phyloP scores from a whole-genome alignment of 768 basidiomycete genomes.

The Tylopilus rubrobrunneus region DNA sequence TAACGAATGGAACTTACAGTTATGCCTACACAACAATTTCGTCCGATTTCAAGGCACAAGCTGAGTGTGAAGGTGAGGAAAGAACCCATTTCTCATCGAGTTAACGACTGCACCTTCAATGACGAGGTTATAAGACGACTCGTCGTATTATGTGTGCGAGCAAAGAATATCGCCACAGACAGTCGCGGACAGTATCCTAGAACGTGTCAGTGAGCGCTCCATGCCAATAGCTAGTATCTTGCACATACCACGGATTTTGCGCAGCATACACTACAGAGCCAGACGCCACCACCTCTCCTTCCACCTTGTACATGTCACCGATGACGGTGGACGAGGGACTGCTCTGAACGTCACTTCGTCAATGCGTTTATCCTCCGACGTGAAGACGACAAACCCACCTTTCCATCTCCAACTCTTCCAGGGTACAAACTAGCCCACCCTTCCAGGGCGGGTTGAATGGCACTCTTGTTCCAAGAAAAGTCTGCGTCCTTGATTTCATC shows the following conservation, averaged over 20 bases:
- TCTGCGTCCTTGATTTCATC: slow-evolving; percentile 74
- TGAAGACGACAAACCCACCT: slow-evolving; percentile 41
- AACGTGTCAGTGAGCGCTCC: background rate
- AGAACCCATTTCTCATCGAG: background rate
- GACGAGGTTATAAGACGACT: slow-evolving; percentile 76
- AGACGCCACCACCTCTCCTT: slow-evolving; percentile 66
- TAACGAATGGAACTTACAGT: slow-evolving; percentile 41
- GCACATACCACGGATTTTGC: slow-evolving; percentile 76
- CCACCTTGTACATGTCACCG: slow-evolving; percentile 78
- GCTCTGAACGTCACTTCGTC: slow-evolving; percentile 38
- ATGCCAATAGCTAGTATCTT: background rate
- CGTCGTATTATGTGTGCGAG: slow-evolving; percentile 85
- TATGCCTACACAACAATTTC: slow-evolving; percentile 37
- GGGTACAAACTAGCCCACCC: slow-evolving; percentile 79
- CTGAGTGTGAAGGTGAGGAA: slow-evolving; percentile 29
- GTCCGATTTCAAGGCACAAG: slow-evolving; percentile 73
- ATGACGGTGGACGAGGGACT: slow-evolving; percentile 76
- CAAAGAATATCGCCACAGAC: slow-evolving; percentile 91
- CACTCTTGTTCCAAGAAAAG: slow-evolving; percentile 71
- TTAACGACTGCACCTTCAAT: slow-evolving; percentile 54
- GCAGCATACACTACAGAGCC: slow-evolving; percentile 81
- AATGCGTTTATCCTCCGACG: background rate
- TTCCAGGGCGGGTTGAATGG: slow-evolving; percentile 66
- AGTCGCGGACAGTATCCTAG: slow-evolving; percentile 80
- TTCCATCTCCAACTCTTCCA: slow-evolving; percentile 93